Conservation (phyloP, 2,329 filamentous ascomycete genomes). For the Tolypocladium nubicola region DNA sequence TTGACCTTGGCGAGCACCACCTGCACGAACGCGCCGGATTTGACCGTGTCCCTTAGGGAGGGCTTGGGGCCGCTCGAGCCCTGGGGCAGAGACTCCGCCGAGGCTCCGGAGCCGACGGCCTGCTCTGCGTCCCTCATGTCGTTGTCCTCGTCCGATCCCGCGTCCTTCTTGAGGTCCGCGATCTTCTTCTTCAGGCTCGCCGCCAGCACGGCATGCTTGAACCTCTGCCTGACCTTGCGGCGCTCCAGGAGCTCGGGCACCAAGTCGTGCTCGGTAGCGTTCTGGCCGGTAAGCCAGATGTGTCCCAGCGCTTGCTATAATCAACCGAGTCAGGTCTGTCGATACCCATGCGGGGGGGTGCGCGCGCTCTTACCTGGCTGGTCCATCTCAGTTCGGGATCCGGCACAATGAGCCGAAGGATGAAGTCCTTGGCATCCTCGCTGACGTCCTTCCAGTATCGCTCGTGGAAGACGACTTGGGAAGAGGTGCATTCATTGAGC, state of each 20-base stretch:
- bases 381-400: conserved; percentile 66
- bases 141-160: conserved; percentile 59
- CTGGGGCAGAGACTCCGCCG: conserved; percentile 20
- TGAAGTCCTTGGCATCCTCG: conserved; percentile 90
- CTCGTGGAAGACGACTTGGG: conserved; percentile 86
- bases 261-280: conserved; percentile 90
- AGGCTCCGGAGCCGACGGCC: conserved; percentile 22
- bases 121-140: conserved; percentile 53
- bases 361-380: conserved; percentile 50
- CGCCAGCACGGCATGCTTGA: conserved; percentile 88
- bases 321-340: neutral
- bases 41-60: conserved; percentile 30
- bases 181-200: conserved; percentile 95
- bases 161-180: conserved; percentile 86
- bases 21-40: conserved; percentile 65
- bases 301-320: conserved; percentile 65
- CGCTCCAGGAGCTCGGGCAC: conserved; percentile 84
- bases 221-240: conserved; percentile 82
- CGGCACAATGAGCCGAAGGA: conserved; percentile 68
- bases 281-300: conserved; percentile 83
- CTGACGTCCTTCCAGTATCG: conserved; percentile 98
- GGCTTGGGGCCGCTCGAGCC: conserved; percentile 3
- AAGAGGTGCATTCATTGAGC: conserved; percentile 84
- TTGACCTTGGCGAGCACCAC: conserved; percentile 78
- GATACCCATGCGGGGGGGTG: neutral